Evolutionary conservation across 371 early-diverging fungal genomes (phyloP).

Genomic region (Mortierella sp.): DNA sequence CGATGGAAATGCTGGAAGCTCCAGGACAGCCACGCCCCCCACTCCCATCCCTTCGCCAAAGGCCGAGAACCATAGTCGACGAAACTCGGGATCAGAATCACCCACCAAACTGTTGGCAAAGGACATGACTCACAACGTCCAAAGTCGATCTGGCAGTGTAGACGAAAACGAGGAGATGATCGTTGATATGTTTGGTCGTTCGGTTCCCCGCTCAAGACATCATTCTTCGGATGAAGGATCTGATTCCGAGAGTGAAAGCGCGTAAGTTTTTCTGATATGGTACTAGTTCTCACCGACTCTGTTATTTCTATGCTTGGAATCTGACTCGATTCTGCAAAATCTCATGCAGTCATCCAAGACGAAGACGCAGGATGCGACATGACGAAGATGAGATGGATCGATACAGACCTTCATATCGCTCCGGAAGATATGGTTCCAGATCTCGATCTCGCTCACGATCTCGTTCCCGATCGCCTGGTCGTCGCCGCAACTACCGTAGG

Average conservation of each 20-base stretch:
- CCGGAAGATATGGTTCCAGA: slow-evolving; percentile 40
- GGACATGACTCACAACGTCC: slow-evolving; percentile 55
- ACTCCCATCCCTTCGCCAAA: slow-evolving; percentile 41
- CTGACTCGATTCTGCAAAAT: neutral
- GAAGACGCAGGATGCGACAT: slow-evolving; percentile 39
- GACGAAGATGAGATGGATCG: slow-evolving; percentile 48
- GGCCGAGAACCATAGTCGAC: slow-evolving; percentile 13
- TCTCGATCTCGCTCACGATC: slow-evolving; percentile 42
- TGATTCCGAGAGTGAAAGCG: slow-evolving; percentile 46
- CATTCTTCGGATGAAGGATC: slow-evolving; percentile 54
- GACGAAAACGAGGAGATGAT: slow-evolving; percentile 54
- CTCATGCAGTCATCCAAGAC: slow-evolving; percentile 32
- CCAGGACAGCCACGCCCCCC: slow-evolving; percentile 27
- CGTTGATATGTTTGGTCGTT: slow-evolving; percentile 57
- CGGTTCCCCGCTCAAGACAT: slow-evolving; percentile 52
- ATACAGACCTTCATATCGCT: slow-evolving; percentile 22
- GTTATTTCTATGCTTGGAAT: neutral
- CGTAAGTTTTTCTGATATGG: slow-evolving; percentile 27
- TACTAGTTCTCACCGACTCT: neutral
- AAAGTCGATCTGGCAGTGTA: slow-evolving; percentile 47
- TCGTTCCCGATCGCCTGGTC: slow-evolving; percentile 20
- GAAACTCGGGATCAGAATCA: slow-evolving; percentile 34
- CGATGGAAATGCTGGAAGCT: slow-evolving; percentile 5
- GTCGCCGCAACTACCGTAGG: slow-evolving; percentile 29
- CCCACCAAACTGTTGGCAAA: slow-evolving; percentile 33